phyloP scores from a whole-genome alignment of 345 rosid genomes.

The Kandelia obovata region DNA sequence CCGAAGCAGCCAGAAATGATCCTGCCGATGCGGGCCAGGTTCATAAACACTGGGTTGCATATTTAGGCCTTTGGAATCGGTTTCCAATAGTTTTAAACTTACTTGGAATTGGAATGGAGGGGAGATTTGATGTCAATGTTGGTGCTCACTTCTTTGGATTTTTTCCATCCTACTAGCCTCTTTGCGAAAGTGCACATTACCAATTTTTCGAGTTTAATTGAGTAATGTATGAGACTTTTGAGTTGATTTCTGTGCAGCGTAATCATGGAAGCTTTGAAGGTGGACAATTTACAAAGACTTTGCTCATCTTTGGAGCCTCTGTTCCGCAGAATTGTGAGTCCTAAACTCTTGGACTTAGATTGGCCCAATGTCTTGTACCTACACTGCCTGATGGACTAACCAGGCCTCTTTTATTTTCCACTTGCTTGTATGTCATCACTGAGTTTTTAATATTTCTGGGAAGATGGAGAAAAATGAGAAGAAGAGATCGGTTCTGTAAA shows the following conservation, averaged over 20 bases:
- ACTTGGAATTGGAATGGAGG: neutral
- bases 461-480: neutral
- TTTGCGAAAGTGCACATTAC: slow-evolving; percentile 3
- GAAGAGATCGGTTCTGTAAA: neutral
- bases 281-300: slow-evolving; percentile 84
- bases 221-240: neutral
- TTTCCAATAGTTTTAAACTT: neutral
- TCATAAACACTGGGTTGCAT: neutral
- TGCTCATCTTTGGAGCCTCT: slow-evolving; percentile 94
- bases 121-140: neutral
- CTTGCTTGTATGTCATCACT: neutral
- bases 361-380: neutral
- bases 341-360: neutral
- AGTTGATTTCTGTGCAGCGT: slow-evolving; percentile 52
- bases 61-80: neutral
- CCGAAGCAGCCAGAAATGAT: no score
- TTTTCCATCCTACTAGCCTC: neutral
- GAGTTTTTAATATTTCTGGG: no score
- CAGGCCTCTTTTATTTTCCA: neutral
- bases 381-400: neutral
- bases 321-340: slow-evolving; percentile 83
- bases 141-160: neutral
- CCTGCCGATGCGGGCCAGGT: neutral
- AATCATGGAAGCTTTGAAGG: slow-evolving; percentile 91
- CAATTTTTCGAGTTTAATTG: neutral